These are phyloP conservation scores for Salinomyces thailandicus DNA, from an alignment of 2,329 filamentous ascomycete species.

Conservation along the genomic window DNA sequence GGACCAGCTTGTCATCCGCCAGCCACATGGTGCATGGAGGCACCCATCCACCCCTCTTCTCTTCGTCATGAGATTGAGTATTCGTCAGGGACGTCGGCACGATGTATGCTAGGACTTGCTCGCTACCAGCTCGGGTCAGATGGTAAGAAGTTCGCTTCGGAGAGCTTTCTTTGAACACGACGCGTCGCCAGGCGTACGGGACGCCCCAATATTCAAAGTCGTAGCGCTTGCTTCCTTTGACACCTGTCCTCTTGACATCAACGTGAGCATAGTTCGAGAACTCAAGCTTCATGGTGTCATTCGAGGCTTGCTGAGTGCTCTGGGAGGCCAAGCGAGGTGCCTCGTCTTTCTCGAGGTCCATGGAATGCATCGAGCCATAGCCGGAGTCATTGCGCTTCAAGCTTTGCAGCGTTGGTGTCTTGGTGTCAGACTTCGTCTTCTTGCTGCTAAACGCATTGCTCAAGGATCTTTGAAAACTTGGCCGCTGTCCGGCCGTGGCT, in stretches of 20 bases:
- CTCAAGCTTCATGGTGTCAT: slow-evolving; percentile 74
- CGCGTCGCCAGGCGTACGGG: slow-evolving; percentile 72
- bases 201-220: slow-evolving; percentile 92
- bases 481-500: slow-evolving; percentile 28
- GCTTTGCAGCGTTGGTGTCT: slow-evolving; percentile 27
- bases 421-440: slow-evolving; percentile 46
- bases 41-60: slow-evolving; percentile 74
- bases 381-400: slow-evolving; percentile 50
- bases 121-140: slow-evolving; percentile 57
- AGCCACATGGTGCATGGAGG: slow-evolving; percentile 88
- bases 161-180: slow-evolving; percentile 55
- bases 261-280: slow-evolving; percentile 97
- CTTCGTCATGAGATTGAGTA: slow-evolving; percentile 60
- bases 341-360: slow-evolving; percentile 30
- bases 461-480: slow-evolving; percentile 47
- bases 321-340: slow-evolving; percentile 27
- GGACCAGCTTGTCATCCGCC: slow-evolving; percentile 59
- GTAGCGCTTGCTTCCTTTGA: slow-evolving; percentile 62
- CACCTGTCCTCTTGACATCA: slow-evolving; percentile 61
- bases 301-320: slow-evolving; percentile 39
- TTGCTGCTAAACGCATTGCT: slow-evolving; percentile 49
- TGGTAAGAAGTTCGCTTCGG: slow-evolving; percentile 64
- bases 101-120: slow-evolving; percentile 67
- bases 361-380: slow-evolving; percentile 39
- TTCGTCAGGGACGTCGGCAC: slow-evolving; percentile 67